Evolutionary conservation across 352 stramenopile genomes (phyloP).

Genomic region (Vaucheria bursata): DNA sequence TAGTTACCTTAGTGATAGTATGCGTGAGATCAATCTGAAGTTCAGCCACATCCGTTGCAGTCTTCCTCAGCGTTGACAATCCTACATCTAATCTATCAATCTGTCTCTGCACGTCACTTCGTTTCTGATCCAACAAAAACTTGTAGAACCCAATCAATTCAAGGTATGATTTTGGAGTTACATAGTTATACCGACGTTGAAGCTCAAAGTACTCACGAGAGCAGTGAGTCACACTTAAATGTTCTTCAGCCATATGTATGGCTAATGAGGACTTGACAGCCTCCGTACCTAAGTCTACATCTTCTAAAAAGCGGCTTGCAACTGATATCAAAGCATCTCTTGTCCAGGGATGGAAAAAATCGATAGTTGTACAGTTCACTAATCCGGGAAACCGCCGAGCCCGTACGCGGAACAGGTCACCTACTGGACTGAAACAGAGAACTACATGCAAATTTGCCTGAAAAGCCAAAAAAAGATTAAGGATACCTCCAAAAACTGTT

Average conservation of each 20-base stretch:
- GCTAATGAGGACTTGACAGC: slow-evolving; percentile 76
- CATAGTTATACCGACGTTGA: slow-evolving; percentile 93
- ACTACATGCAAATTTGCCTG: slow-evolving; percentile 96
- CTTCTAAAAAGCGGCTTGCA: slow-evolving; percentile 84
- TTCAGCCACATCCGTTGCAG: slow-evolving; percentile 85
- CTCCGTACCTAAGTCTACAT: slow-evolving; percentile 75
- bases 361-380: slow-evolving; percentile 92
- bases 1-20: slow-evolving; percentile 49
- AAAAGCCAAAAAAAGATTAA: no score
- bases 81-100: slow-evolving; percentile 92
- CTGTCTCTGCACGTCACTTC: slow-evolving; percentile 82
- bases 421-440: slow-evolving; percentile 93
- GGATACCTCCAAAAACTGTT: no score
- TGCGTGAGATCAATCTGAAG: slow-evolving; percentile 62
- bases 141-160: slow-evolving; percentile 97
- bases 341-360: slow-evolving; percentile 96
- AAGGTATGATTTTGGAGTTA: slow-evolving; percentile 95
- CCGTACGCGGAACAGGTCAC: slow-evolving; percentile 86
- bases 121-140: slow-evolving; percentile 85
- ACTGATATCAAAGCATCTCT: slow-evolving; percentile 90
- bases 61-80: slow-evolving; percentile 88
- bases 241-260: slow-evolving; percentile 92
- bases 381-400: slow-evolving; percentile 88
- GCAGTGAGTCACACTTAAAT: slow-evolving; percentile 87
- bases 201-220: slow-evolving; percentile 74